Conservation (phyloP, 495 filamentous ascomycete species). For the Trichocladium uniseriatum region DNA sequence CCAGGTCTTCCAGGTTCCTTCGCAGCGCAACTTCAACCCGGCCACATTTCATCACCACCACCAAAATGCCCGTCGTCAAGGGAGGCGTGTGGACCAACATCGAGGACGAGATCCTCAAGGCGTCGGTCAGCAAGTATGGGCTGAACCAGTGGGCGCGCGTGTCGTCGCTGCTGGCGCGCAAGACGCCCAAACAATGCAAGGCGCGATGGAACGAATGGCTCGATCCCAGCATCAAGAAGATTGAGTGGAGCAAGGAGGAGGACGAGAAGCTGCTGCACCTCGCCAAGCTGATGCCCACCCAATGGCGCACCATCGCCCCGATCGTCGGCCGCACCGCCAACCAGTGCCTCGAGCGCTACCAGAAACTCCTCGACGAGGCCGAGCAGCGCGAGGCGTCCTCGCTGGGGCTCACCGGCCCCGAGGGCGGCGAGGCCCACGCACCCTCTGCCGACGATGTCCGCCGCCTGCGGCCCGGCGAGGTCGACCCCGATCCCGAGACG, state of each 20-base stretch:
- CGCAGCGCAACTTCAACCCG: neutral
- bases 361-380: slow-evolving; percentile 91
- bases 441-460: slow-evolving; percentile 92
- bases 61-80: slow-evolving; percentile 92
- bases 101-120: slow-evolving; percentile 93
- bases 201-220: slow-evolving; percentile 98
- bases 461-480: slow-evolving; percentile 78
- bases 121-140: slow-evolving; percentile 90
- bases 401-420: slow-evolving; percentile 76
- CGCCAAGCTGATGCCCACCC: slow-evolving; percentile 97
- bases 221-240: slow-evolving; percentile 93
- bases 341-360: slow-evolving; percentile 93
- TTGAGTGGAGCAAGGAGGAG: slow-evolving; percentile 97
- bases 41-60: slow-evolving; percentile 2
- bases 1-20: too few species aligned
- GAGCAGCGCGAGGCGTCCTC: slow-evolving; percentile 77
- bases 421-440: slow-evolving; percentile 76
- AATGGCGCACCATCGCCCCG: slow-evolving; percentile 97
- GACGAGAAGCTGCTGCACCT: slow-evolving; percentile 94
- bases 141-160: slow-evolving; percentile 99
- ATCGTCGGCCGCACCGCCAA: slow-evolving; percentile 94
- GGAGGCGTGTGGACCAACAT: slow-evolving; percentile 84
- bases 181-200: slow-evolving; percentile 98
- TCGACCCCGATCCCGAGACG: slow-evolving; percentile 92
- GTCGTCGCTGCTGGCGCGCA: slow-evolving; percentile 90